Evolutionary conservation across 208 protist genomes (phyloP), one percentile per base, ranked within the genome.

Genomic region (Crithidia thermophila): DNA sequence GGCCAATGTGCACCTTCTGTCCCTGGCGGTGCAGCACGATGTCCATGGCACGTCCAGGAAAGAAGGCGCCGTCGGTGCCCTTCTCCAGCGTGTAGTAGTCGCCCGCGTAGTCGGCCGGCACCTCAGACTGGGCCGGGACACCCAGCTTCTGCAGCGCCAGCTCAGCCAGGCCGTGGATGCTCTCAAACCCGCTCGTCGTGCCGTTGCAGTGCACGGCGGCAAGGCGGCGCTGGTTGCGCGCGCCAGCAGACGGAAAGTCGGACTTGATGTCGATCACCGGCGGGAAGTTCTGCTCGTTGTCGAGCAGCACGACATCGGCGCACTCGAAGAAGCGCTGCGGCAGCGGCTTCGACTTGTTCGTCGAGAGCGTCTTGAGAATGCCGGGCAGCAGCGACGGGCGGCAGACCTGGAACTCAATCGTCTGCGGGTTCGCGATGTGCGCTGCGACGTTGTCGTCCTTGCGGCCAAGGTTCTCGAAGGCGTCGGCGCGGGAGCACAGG

Each of bases 301-400:
- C 91, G 25, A 96, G 62, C 20, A 97, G 65, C 10, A 99, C 84
- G n/a, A 99, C 95, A 84, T 99, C 98, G 0, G 84, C 61, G 55
- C 98, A 84, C 82, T 99, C 98, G 76, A 99, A 99, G 34, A 99
- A 91, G 59, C 90, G 81, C 37, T 99, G 78, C 33, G 98, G 98
- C 16, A 99, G 75, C 13, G 94, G 79, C 27, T 87, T 73, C n/a
- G 83, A 85, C 67, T 97, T 97, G 79, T 98, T 99, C 43, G 73
- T 77, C 31, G 63, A 78, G 10, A 98, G 65, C 30, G 97, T 99
- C 77, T 99, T 98, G 10, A 99, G 75, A n/a, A 99, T 75, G 21
- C 98, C 97, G 13, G 93, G 93, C 33, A 99, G 73, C 39, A 99
- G 88, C 7, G 83, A 94, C 7, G 94, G 97, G 61, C 98, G 91